Evolutionary conservation across 2,329 filamentous ascomycete genomes (phyloP), one percentile per base, ranked within the genome.

Genomic region (Alternaria arborescens): DNA sequence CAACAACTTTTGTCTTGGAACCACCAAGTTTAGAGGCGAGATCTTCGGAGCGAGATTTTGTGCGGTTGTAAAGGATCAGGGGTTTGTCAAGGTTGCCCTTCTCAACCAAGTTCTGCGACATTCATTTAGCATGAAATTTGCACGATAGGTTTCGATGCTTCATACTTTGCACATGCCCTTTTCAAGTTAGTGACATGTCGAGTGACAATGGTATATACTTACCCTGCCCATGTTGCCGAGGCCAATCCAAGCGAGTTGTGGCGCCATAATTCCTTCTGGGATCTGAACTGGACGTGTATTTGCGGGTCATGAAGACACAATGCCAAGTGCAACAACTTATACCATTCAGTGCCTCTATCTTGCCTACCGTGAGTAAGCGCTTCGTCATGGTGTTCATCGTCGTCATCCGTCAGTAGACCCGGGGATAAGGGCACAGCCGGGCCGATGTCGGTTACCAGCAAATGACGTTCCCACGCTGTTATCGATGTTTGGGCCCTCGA

Each of bases 141-240:
- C 16, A 24, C 20, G 24, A 32, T 4, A 3, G 12, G 18, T 14
- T 10, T 11, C n/a, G 18, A 18, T 4, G 20, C 26, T n/a, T 32
- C 32, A 42, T 51, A 61, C 59, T 57, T 64, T 91, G 80, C 85
- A 87, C 91, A 97, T 96, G 65, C 90, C 92, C 90, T 93, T 61
- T 7, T 6, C 43, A 22, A 30, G 51, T 68, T 30, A 67, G 62
- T 34, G 16, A 34, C 16, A 24, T 52, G 6, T 43, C 11, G 50
- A 47, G 26, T 51, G n/a, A 55, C 48, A 36, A 54, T 55, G 54
- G 65, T 62, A 41, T 64, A 55, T 41, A 65, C 86, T 82, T 82
- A 91, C 91, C 74, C 89, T 86, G 67, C 92, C 93, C 88, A 97
- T 97, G 77, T 96, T 96, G 53, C 93, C 93, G 52, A 97, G 85